Evolutionary conservation across 306 rosid genomes (phyloP).

Genomic region (Dalbergia cochinchinensis): DNA sequence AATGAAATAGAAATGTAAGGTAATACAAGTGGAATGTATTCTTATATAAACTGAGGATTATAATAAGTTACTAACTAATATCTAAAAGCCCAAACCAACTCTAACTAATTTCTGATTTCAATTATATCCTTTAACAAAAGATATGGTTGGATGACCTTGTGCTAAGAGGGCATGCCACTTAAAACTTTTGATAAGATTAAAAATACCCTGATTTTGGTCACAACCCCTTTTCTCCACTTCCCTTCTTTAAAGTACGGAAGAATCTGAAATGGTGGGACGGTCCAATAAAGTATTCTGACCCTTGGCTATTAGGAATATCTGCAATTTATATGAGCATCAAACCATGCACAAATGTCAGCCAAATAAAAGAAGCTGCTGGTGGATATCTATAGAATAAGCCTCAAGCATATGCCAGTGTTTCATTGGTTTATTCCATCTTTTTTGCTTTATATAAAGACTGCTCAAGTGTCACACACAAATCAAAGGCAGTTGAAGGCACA

Average conservation of each 20-base stretch:
- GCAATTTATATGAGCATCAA: slow-evolving; percentile 33
- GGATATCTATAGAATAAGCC: slow-evolving; percentile 48
- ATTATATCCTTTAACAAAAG: no score
- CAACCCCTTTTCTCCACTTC: slow-evolving; percentile 44
- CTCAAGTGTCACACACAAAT: slow-evolving; percentile 4
- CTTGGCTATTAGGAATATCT: slow-evolving; percentile 20
- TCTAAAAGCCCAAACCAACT: no score
- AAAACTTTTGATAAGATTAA: slow-evolving; percentile 12
- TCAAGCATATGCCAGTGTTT: slow-evolving; percentile 48
- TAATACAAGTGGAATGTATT: no score
- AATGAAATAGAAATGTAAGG: no score
- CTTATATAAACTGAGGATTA: no score
- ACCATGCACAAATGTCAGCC: slow-evolving; percentile 11
- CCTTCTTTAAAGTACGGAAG: slow-evolving; percentile 15
- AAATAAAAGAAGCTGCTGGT: background rate
- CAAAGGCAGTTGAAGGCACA: slow-evolving; percentile 28
- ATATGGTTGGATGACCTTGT: background rate
- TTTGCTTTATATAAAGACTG: slow-evolving; percentile 31
- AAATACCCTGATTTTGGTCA: slow-evolving; percentile 17
- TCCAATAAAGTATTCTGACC: slow-evolving; percentile 30
- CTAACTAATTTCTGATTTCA: no score
- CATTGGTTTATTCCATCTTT: slow-evolving; percentile 39
- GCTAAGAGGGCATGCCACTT: slow-evolving; percentile 28
- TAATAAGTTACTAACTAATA: no score
- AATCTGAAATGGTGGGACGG: slow-evolving; percentile 31